Base-by-base conservation (phyloP, 805 yeast genomes). In the Ogataea allantospora region DNA sequence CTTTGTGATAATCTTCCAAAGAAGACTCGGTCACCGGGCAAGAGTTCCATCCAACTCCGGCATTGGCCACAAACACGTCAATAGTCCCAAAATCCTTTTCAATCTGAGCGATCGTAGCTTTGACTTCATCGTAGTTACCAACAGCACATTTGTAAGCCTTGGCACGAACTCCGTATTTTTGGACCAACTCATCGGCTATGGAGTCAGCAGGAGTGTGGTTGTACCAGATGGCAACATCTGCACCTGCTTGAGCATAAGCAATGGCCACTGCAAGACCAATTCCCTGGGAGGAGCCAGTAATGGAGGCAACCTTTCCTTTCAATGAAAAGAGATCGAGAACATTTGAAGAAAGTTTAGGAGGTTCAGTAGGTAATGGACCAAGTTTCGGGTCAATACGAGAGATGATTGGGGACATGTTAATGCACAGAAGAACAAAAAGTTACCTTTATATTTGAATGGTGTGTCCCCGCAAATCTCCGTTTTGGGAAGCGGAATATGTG, bases 161-260 rank as follows among this genome's bases (percentile, higher is more conserved):
- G 44, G 69, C 73, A 51, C 67, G 71, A 46, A 81, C 80, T 10
- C 78, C 78, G 57, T 82, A 83, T 43, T 71, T 74, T 33, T 69
- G 53, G 10, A 80, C 65, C 13, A 83, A 65, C 19, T 58, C 65
- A 51, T 68, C 70, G 9, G 88, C 88, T 51, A 73, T 75, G 37
- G 72, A 79, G 35, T 75, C 77, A n/a, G 84, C 75, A 6, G 82
- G 77, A 50, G 71, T 73, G 42, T 76, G 66, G 59, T 74, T 76
- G 68, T 74, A 78, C 80, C 83, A 78, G 50, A 80, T 69, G 35
- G 85, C 86, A 26, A 87, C 78, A 48, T 83, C 83, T 4, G 95
- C 95, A 35, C 95, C 96, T 6, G 95, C 91, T 64, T 84, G 89
- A 26, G 88, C 85, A 53, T 67, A 84, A 2, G 87, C 88, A 60